Conservation (phyloP, 1,284 basidiomycete species). For the Trichosporon coremiiforme region DNA sequence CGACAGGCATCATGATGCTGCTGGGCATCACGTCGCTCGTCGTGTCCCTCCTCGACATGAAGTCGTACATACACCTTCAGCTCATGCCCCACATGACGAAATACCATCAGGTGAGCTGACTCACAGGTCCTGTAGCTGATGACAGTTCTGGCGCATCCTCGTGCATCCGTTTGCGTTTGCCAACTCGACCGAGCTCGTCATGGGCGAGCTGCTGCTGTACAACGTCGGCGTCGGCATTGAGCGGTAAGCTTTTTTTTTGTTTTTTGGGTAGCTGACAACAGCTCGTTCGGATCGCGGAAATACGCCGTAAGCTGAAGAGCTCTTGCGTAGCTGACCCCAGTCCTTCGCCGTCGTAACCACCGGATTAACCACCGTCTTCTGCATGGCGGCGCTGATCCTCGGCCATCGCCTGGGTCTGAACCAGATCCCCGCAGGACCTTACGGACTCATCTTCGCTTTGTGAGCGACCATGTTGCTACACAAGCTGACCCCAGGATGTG, state of each 20-base stretch:
- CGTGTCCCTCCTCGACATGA: slow-evolving; percentile 76
- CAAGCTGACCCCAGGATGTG: slow-evolving; percentile 62
- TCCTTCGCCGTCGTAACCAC: slow-evolving; percentile 72
- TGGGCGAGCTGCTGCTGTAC: slow-evolving; percentile 75
- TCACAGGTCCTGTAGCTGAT: slow-evolving; percentile 6
- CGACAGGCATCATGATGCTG: slow-evolving; percentile 73
- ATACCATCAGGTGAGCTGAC: slow-evolving; percentile 56
- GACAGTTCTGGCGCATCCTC: slow-evolving; percentile 80
- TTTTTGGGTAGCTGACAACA: slow-evolving; percentile 30
- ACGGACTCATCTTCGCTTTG: slow-evolving; percentile 62
- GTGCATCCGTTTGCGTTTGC: slow-evolving; percentile 76
- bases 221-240: slow-evolving; percentile 74
- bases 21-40: slow-evolving; percentile 69
- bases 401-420: slow-evolving; percentile 69
- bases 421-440: slow-evolving; percentile 72
- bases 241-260: slow-evolving; percentile 53
- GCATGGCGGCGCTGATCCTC: slow-evolving; percentile 66
- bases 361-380: slow-evolving; percentile 67
- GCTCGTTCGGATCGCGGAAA: slow-evolving; percentile 79
- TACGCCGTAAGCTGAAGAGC: slow-evolving; percentile 68
- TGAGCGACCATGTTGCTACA: slow-evolving; percentile 29
- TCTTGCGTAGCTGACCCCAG: slow-evolving; percentile 56
- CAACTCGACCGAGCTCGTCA: slow-evolving; percentile 80
- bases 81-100: slow-evolving; percentile 54
- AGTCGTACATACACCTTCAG: slow-evolving; percentile 83